phyloP scores from a whole-genome alignment of 768 basidiomycete genomes.

The Melanogaster broomeanus region DNA sequence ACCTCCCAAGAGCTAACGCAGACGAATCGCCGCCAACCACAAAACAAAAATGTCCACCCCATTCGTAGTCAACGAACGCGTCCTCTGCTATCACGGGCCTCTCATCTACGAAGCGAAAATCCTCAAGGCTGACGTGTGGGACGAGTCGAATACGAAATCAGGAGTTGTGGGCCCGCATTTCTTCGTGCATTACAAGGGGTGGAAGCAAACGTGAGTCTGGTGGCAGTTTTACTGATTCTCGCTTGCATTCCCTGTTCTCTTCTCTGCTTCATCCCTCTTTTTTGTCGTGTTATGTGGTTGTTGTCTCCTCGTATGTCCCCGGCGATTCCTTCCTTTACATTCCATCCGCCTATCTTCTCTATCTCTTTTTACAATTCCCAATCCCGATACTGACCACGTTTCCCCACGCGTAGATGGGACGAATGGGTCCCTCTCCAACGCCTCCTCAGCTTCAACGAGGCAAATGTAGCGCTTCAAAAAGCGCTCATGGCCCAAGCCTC shows the following conservation, averaged over 20 bases:
- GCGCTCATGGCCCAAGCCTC: constrained; percentile 49
- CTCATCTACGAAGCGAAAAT: constrained; percentile 95
- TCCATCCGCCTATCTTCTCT: constrained; percentile 1
- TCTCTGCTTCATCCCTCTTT: no score
- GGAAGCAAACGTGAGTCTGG: constrained; percentile 88
- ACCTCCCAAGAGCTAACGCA: no score
- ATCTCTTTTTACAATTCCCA: constrained; percentile 1
- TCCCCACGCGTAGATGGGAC: constrained; percentile 61
- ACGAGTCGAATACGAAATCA: constrained; percentile 60
- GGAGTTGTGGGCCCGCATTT: constrained; percentile 78
- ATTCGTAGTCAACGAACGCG: constrained; percentile 70
- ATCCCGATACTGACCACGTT: no score
- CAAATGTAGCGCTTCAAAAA: constrained; percentile 79
- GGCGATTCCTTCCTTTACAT: not conserved
- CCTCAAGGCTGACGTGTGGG: constrained; percentile 65
- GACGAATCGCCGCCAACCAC: constrained; percentile 10
- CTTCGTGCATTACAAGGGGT: constrained; percentile 98
- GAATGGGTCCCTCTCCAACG: constrained; percentile 90
- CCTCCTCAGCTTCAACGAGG: constrained; percentile 82
- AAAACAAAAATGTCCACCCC: constrained; percentile 22
- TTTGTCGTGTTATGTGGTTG: not conserved
- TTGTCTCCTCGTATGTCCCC: not conserved
- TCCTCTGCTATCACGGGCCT: constrained; percentile 93
- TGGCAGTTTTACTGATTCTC: no score
- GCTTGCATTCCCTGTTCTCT: no score